A percentile compares a stretch with the other conserved stretches of the same genome.
Conservation (phyloP, 2,329 filamentous ascomycete genomes). For the Fusarium protoensiforme region DNA sequence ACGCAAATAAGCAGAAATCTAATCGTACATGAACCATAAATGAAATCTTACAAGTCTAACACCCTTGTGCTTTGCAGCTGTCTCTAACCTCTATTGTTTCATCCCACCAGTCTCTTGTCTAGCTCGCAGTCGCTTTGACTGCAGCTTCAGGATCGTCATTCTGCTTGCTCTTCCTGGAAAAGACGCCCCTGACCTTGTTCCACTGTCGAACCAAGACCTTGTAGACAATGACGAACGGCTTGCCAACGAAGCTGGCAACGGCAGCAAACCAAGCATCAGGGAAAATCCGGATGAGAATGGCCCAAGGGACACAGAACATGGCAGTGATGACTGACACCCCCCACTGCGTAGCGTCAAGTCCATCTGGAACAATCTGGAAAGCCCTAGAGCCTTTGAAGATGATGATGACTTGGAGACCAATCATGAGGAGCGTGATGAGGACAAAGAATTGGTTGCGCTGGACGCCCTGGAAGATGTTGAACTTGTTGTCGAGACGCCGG, state of each 20-base stretch:
- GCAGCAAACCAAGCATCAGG: neutral
- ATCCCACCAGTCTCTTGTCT: neutral
- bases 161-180: neutral
- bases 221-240: neutral
- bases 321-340: neutral
- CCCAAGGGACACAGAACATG: neutral
- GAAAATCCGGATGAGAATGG: neutral
- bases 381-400: slow-evolving; percentile 60
- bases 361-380: neutral
- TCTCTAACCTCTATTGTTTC: neutral
- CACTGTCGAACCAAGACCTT: neutral
- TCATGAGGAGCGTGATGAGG: slow-evolving; percentile 66
- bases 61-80: neutral
- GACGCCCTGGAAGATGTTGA: slow-evolving; percentile 70
- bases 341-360: neutral
- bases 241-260: neutral
- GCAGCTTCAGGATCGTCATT: neutral
- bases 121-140: neutral
- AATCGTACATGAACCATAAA: neutral
- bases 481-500: slow-evolving; percentile 69
- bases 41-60: too few species aligned
- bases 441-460: slow-evolving; percentile 68
- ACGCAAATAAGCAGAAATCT: neutral
- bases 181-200: neutral
- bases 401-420: slow-evolving; percentile 67